These are phyloP conservation scores for Exidia glandulosa DNA, from an alignment of 768 basidiomycete species.

Conservation along the genomic window DNA sequence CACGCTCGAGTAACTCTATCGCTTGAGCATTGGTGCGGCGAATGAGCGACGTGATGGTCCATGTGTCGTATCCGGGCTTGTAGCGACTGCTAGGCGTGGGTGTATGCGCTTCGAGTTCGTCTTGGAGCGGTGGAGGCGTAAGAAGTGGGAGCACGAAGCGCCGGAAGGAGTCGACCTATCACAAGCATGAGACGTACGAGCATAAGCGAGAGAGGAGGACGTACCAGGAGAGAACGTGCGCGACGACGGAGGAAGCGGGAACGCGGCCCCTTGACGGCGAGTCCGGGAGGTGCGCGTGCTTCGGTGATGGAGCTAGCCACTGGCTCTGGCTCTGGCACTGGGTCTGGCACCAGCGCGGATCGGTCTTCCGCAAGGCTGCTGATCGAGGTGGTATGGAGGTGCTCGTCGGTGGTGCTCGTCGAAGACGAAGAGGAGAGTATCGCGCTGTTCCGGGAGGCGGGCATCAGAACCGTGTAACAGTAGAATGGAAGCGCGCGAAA, in stretches of 20 bases:
- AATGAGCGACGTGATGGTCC: not conserved
- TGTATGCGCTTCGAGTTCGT: no score
- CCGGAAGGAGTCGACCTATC: slow-evolving; percentile 46
- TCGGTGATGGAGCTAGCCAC: slow-evolving; percentile 16
- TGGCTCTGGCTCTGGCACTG: slow-evolving; percentile 6
- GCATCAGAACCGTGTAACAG: not conserved
- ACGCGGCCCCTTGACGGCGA: slow-evolving; percentile 13
- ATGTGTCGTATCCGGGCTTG: not conserved
- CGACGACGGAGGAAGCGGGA: slow-evolving; percentile 41
- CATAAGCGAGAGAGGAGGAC: not conserved
- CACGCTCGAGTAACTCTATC: not conserved
- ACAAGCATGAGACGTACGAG: not conserved
- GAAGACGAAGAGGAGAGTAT: slow-evolving; percentile 23
- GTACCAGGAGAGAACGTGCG: slow-evolving; percentile 49
- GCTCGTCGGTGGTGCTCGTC: no score
- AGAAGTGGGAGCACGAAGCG: slow-evolving; percentile 36
- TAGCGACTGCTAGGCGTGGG: not conserved
- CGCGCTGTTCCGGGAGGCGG: slow-evolving; percentile 10
- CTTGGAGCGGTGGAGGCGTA: not conserved
- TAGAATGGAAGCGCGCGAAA: no score
- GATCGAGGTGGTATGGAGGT: no score
- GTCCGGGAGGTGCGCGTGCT: slow-evolving; percentile 15
- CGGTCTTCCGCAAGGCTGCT: no score
- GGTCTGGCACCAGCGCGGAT: not conserved
- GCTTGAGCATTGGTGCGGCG: not conserved